Conservation (phyloP, 148 eudicot genomes). For the Arctostaphylos glauca region DNA sequence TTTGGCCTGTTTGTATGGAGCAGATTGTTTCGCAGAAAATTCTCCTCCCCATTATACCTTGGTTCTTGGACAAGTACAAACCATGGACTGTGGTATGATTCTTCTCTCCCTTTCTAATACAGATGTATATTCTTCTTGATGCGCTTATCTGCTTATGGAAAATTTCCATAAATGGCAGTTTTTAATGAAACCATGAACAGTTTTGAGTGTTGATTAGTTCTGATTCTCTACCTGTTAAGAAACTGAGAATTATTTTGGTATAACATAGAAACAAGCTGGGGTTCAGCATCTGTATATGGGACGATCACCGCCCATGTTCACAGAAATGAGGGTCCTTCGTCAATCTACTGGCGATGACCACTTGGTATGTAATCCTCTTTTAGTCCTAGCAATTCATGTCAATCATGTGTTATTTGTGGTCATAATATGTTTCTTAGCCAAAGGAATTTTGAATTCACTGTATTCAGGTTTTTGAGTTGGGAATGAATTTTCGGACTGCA, state of each 20-base stretch:
- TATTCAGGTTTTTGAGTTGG: conserved; percentile 81
- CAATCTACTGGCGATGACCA: conserved; percentile 81
- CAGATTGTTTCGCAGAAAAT: conserved; percentile 83
- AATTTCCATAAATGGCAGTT: neutral
- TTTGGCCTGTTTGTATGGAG: conserved; percentile 92
- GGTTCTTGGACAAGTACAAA: conserved; percentile 95
- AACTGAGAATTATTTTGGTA: conserved; percentile 13
- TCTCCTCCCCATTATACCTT: conserved; percentile 81
- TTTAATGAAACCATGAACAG: neutral
- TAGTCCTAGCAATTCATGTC: conserved; percentile 11
- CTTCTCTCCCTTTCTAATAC: neutral
- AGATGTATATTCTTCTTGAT: neutral
- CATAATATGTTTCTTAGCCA: conserved; percentile 8
- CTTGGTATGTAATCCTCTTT: conserved; percentile 47
- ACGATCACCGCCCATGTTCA: conserved; percentile 78
- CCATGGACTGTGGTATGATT: conserved; percentile 90
- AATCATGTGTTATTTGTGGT: neutral
- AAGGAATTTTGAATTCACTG: neutral
- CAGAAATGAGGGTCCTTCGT: conserved; percentile 76
- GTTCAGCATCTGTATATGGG: conserved; percentile 83
- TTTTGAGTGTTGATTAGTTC: neutral
- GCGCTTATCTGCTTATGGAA: neutral
- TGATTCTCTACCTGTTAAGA: neutral
- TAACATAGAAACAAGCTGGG: conserved; percentile 50
- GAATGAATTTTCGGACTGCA: conserved; percentile 78